Conservation (phyloP, 345 rosid species). For the Anacardium occidentale region DNA sequence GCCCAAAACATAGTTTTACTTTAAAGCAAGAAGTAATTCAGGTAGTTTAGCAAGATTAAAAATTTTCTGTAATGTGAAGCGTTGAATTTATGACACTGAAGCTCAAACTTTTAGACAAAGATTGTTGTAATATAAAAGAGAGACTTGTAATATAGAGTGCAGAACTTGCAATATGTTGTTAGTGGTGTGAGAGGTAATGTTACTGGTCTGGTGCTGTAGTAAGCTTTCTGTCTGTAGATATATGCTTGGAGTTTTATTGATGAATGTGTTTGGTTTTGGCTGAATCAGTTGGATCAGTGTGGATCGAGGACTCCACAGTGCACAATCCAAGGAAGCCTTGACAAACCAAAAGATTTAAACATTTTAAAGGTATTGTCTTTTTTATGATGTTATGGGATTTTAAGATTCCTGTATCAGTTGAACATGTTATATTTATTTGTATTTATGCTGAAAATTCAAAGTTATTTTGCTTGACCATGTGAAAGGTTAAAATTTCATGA, state of each 20-base stretch:
- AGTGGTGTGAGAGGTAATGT: background rate
- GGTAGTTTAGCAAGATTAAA: no score
- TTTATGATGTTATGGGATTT: background rate
- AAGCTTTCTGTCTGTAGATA: background rate
- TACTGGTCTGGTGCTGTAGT: background rate
- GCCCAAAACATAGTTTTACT: no score
- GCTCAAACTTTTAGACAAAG: background rate
- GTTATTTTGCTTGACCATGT: no score
- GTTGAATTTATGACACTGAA: background rate
- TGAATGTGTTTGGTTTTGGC: slow-evolving; percentile 12
- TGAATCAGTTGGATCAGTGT: slow-evolving; percentile 67
- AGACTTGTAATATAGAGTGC: background rate
- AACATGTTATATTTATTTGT: background rate
- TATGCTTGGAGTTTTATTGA: background rate
- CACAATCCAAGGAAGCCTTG: slow-evolving; percentile 77
- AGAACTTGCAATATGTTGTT: background rate
- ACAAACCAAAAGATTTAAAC: slow-evolving; percentile 52
- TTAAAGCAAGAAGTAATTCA: no score
- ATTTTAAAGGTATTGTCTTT: slow-evolving; percentile 45
- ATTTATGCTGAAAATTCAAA: background rate
- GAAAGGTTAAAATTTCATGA: background rate
- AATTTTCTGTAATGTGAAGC: background rate
- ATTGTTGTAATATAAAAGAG: background rate
- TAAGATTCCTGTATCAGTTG: background rate
- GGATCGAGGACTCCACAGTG: slow-evolving; percentile 88